Evolutionary conservation across 164 flowering plant genomes (phyloP), one percentile per base, ranked within the genome.

Genomic region (Chimonanthus praecox): DNA sequence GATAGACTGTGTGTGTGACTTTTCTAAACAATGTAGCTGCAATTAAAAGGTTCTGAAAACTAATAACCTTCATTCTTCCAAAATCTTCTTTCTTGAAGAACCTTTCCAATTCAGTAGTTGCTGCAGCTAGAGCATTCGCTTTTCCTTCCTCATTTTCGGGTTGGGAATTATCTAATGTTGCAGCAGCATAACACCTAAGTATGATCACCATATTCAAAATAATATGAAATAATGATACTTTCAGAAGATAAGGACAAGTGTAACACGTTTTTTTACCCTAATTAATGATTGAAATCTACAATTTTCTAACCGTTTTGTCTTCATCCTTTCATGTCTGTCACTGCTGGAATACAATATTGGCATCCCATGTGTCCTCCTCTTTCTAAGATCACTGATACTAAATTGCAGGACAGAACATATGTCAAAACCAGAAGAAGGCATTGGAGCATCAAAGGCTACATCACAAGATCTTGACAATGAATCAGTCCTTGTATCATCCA

Each of bases 41-140:
- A 33, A 33, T 33, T 33, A 33, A 33, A 33, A 33, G 33, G 33
- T 33, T 33, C 33, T 33, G 33, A 33, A 33, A 33, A 33, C 6
- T 3, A 70, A 67, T 69, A 72, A 93, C 99, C 98, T 93, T 83
- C 99, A 93, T 90, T 76, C 87, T 86, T 67, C 85, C 78, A 78
- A 95, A 95, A 76, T 93, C 94, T 78, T 85, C 83, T 79, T 95
- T 95, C 66, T 75, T 86, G 82, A 95, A 95, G 18, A 88, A 82
- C 79, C 88, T 90, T 78, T 95, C 98, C 85, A 95, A 77, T 82
- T 95, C 99, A 47, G 72, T 84, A 61, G 96, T 85, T 64, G 99
- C 99, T 47, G 94, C 97, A 80, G 90, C 89, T 77, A 95, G 84
- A 80, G 88, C 89, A 67, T 75, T 83, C 49, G 79, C 85, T 81